These are phyloP conservation scores for Picea glauca DNA, from an alignment of 75 land plant species.

Conservation along the genomic window DNA sequence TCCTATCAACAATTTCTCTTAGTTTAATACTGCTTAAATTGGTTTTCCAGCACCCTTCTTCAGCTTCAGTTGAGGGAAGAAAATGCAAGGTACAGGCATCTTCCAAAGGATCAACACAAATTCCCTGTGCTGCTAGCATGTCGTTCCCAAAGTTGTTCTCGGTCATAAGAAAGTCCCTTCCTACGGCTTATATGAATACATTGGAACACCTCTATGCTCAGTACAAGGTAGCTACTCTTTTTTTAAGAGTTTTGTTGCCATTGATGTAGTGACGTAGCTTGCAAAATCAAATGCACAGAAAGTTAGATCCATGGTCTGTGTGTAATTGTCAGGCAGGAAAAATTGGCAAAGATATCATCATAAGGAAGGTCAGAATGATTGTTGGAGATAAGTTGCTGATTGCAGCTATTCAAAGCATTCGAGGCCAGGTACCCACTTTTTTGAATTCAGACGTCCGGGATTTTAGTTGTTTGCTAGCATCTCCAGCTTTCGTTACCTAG, in stretches of 20 bases:
- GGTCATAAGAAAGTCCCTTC: background rate
- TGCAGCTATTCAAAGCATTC: constrained; percentile 3
- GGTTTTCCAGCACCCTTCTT: constrained; percentile 3
- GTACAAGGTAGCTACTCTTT: constrained; percentile 3
- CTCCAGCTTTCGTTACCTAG: too few relatives aligned
- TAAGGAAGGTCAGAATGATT: constrained; percentile 11
- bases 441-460: too few relatives aligned
- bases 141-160: constrained; percentile 5
- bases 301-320: background rate
- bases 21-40: background rate
- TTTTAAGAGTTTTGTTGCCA: background rate
- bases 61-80: background rate
- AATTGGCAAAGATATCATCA: constrained; percentile 7
- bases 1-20: background rate
- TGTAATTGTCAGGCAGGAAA: constrained; percentile 7
- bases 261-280: background rate
- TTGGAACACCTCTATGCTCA: constrained; percentile 3
- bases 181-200: background rate
- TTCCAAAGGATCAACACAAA: background rate
- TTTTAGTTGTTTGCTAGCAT: too few relatives aligned
- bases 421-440: background rate
- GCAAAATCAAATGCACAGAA: background rate
- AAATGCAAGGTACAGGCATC: background rate
- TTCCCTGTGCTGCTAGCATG: background rate
- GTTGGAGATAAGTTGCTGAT: constrained; percentile 10